A percentile compares a stretch with the other conserved stretches of the same genome.
Conservation (phyloP, 1,284 basidiomycete genomes). For the Ganoderma leucocontextum region DNA sequence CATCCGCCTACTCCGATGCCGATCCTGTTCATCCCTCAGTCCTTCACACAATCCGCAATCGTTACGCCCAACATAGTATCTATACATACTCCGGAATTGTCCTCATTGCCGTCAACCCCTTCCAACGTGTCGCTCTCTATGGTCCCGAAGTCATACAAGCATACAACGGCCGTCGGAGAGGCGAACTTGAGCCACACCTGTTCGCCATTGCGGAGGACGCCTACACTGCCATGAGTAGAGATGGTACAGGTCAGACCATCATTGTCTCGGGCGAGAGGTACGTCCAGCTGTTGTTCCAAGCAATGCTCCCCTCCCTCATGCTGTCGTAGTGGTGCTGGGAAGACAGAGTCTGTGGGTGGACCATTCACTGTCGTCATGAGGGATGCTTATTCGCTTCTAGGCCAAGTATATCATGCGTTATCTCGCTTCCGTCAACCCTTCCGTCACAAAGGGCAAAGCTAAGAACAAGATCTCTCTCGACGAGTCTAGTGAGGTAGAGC, state of each 20-base stretch:
- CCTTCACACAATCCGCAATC: slow-evolving; percentile 95
- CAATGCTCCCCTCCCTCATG: slow-evolving; percentile 35
- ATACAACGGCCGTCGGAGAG: slow-evolving; percentile 91
- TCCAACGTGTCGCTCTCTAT: slow-evolving; percentile 93
- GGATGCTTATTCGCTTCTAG: slow-evolving; percentile 47
- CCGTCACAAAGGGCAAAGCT: slow-evolving; percentile 67
- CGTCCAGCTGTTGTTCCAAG: slow-evolving; percentile 36
- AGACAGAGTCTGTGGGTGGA: slow-evolving; percentile 91
- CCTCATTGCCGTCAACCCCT: slow-evolving; percentile 98
- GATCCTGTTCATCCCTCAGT: slow-evolving; percentile 56
- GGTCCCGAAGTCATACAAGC: slow-evolving; percentile 97
- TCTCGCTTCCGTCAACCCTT: slow-evolving; percentile 96
- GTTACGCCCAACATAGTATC: slow-evolving; percentile 96
- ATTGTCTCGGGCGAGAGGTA: slow-evolving; percentile 99
- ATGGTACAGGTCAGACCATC: slow-evolving; percentile 96
- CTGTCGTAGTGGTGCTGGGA: slow-evolving; percentile 88
- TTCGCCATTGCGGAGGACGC: slow-evolving; percentile 99
- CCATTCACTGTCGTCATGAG: not conserved
- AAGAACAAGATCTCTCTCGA: slow-evolving; percentile 78
- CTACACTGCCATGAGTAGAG: slow-evolving; percentile 96
- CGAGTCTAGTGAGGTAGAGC: slow-evolving; percentile 93
- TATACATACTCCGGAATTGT: slow-evolving; percentile 99
- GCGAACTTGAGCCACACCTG: slow-evolving; percentile 96
- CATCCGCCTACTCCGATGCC: not conserved
- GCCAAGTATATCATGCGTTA: slow-evolving; percentile 99